Base-by-base conservation (phyloP, 2,329 filamentous ascomycete genomes). In the Leptographium wingfieldii region DNA sequence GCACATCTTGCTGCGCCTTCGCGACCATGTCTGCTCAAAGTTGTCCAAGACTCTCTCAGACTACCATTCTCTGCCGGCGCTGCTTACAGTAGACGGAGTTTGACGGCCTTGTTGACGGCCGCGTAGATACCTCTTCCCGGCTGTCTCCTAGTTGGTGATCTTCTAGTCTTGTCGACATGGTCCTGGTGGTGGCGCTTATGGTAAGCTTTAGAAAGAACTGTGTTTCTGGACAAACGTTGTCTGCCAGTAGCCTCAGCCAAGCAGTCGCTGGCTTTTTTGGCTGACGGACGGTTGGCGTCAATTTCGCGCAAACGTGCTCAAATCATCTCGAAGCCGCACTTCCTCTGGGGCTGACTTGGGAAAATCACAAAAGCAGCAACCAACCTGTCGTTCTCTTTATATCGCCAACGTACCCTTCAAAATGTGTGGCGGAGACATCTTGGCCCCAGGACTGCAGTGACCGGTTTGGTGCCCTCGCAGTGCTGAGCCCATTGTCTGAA, bases 151-250 rank as follows among this genome's bases (percentile, higher is more conserved):
- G 74, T 90, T 90, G 68, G 91, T 83, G 38, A 91, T 81, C 40
- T 83, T 83, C 87, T 87, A 91, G 66, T 87, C 63, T 87, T 87
- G 62, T 87, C 81, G 7, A 90, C 90, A 73, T 96, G 96, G 69
- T 91, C 92, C 75, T 92, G 85, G 79, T 96, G 92, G 81, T 96
- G 91, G 76, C 91, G 92, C 77, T 83, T 86, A 83, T 96, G 88
- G 80, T 96, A 92, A 5, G 38, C 14, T 40, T 12, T 16, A 40
- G 38, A 31, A 55, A 31, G 19, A 5, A n/a, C 7, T 46, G 43
- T n/a, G 16, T 19, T n/a, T 46, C 40, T 46, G 19, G 43, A 46
- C 43, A 46, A 19, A 46, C 16, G 7, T n/a, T 5, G 19, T 46
- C 7, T 19, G 19, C 43, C 40, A 9, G 16, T n/a, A n/a, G 43